These are phyloP conservation scores for Paramicrosporidium saccamoebae DNA, from an alignment of 371 early-diverging fungal species.

Conservation along the genomic window DNA sequence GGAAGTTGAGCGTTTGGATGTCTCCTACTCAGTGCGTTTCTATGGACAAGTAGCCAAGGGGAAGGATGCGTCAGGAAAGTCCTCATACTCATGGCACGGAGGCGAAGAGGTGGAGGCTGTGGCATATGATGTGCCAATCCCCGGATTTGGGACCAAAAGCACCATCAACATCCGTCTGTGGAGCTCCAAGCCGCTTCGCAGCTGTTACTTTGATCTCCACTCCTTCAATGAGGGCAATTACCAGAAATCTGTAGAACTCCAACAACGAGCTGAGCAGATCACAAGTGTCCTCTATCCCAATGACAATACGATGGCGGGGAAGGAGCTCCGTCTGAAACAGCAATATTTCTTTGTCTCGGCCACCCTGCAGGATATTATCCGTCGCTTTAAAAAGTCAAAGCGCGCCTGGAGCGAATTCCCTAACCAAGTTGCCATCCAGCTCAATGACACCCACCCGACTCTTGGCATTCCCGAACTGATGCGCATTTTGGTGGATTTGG, in stretches of 20 bases:
- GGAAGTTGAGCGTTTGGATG: constrained; percentile 65
- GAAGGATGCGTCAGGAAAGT: constrained; percentile 15
- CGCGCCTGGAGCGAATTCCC: constrained; percentile 50
- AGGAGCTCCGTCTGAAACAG: constrained; percentile 66
- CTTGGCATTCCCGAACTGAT: constrained; percentile 53
- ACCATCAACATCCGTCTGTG: constrained; percentile 73
- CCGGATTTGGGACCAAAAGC: constrained; percentile 44
- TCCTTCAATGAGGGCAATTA: constrained; percentile 72
- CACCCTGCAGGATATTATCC: constrained; percentile 45
- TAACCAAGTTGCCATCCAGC: constrained; percentile 57
- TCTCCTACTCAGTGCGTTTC: constrained; percentile 41
- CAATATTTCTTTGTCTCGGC: constrained; percentile 73
- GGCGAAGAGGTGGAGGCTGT: constrained; percentile 45
- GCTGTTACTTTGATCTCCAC: constrained; percentile 29
- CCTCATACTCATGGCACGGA: constrained; percentile 40
- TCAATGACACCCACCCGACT: constrained; percentile 50
- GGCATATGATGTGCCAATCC: constrained; percentile 71
- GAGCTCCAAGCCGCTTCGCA: constrained; percentile 42
- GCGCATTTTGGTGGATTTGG: constrained; percentile 52
- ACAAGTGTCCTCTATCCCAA: constrained; percentile 73
- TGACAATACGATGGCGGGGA: constrained; percentile 67
- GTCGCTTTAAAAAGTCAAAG: constrained; percentile 50
- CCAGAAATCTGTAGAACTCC: constrained; percentile 46
- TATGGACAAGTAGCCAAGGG: constrained; percentile 33
- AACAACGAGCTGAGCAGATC: constrained; percentile 52